These are phyloP conservation scores for Taphrina confusa DNA, from an alignment of 1,139 yeast species.

Conservation along the genomic window DNA sequence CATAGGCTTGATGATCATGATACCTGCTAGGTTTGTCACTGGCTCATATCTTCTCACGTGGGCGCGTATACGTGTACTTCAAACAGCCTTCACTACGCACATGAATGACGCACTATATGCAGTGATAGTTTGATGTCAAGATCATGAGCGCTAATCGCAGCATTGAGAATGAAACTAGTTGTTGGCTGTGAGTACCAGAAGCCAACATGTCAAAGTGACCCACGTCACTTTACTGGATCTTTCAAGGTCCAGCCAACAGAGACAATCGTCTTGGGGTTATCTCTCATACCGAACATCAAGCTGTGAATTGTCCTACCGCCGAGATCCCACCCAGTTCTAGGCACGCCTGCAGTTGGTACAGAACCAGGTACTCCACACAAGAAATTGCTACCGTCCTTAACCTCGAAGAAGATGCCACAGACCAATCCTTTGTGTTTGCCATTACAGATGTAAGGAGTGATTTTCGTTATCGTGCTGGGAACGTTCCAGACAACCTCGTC, in stretches of 20 bases:
- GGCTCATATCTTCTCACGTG: too few relatives aligned
- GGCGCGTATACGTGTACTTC: too few relatives aligned
- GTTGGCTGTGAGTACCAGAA: too few relatives aligned
- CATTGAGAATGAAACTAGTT: too few relatives aligned
- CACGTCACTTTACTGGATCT: too few relatives aligned
- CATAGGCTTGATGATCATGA: too few relatives aligned
- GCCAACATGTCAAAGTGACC: too few relatives aligned
- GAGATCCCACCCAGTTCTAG: not conserved
- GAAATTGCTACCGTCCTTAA: not conserved
- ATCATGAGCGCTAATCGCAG: too few relatives aligned
- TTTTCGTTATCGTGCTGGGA: not conserved
- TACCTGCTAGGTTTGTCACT: too few relatives aligned
- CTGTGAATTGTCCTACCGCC: not conserved
- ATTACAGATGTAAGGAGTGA: not conserved
- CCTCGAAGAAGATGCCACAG: not conserved
- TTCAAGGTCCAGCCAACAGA: not conserved
- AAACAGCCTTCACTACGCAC: too few relatives aligned
- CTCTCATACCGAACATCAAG: not conserved
- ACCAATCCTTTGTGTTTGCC: constrained; percentile 3
- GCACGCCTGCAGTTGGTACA: not conserved
- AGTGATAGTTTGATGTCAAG: too few relatives aligned
- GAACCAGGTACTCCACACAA: not conserved
- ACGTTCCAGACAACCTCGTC: not conserved
- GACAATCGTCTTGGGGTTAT: not conserved
- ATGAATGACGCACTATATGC: too few relatives aligned